Base-by-base conservation (phyloP, 768 basidiomycete genomes). In the Auriscalpium microsporum region DNA sequence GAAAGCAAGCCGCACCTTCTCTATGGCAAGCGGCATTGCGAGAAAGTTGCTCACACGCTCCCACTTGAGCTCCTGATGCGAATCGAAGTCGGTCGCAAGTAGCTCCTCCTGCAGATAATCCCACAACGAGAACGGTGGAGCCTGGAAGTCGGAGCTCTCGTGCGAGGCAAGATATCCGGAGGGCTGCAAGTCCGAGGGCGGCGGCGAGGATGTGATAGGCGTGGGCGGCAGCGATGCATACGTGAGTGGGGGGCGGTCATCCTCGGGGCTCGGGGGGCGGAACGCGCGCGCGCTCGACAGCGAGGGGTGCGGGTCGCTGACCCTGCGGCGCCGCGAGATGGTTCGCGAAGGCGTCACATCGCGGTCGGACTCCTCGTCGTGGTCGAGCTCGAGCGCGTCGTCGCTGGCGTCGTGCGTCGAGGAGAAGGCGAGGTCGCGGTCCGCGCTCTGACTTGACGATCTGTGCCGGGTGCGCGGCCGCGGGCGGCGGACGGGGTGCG, bases 41-140 rank as follows among this genome's bases (percentile, higher is more conserved):
- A 99, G 71, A 67, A 98, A 99, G 70, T 98, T 98, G 67, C 90
- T 87, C 54, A 99, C 94, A 13, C 96, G 77, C 65, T 98, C 95
- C 88, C 93, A 92, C 69, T 94, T 94, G 62, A 91, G 74, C 65
- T 94, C 93, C 63, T 95, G 91, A 60, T 93, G 90, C 0, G 88
- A 91, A 68, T 95, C 92, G 66, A 92, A 90, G 70, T 95, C 91
- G n/a, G 90, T 93, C 1, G 88, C 90, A 8, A 94, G 72, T 7
- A 94, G 75, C 64, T 95, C 93, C 65, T 94, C 90, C 13, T 85
- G 75, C 19, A 95, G 77, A 68, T 95, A 94, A 59, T 94, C 93
- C 93, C 93, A 95, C 19, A 95, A 66, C 4, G 91, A 91, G 67
- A 90, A 91, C 3, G 89, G 82, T 0, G 73, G 73, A 4, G 68